Evolutionary conservation across 768 basidiomycete species (phyloP).

Genomic region (Melanogaster broomeanus): DNA sequence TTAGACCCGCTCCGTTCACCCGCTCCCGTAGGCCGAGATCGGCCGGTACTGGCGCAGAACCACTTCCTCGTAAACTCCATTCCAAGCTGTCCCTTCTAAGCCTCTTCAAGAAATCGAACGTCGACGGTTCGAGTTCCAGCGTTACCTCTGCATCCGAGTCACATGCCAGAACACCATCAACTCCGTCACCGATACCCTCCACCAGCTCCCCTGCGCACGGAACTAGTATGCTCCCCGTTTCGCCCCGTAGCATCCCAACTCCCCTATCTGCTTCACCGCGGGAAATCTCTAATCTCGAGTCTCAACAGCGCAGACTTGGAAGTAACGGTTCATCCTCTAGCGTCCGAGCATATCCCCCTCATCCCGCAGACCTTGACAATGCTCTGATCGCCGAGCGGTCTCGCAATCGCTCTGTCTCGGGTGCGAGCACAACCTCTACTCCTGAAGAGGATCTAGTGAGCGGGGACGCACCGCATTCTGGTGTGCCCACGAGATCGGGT

Average conservation of each 20-base stretch:
- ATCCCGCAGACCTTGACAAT: constrained; percentile 51
- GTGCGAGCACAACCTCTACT: constrained; percentile 24
- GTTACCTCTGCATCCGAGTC: constrained; percentile 33
- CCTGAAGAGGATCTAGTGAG: constrained; percentile 25
- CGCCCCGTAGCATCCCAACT: constrained; percentile 24
- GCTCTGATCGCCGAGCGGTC: constrained; percentile 37
- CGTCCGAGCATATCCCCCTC: constrained; percentile 33
- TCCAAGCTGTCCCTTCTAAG: constrained; percentile 76
- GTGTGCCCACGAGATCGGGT: constrained; percentile 36
- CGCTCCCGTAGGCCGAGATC: constrained; percentile 65
- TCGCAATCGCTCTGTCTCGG: constrained; percentile 39
- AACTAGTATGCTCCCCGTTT: constrained; percentile 25
- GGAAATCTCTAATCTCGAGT: constrained; percentile 20
- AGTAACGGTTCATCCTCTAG: constrained; percentile 22
- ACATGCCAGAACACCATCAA: constrained; percentile 26
- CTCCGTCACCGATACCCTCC: constrained; percentile 28
- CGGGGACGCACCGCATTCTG: constrained; percentile 21
- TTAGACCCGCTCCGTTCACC: constrained; percentile 28
- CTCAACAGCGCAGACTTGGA: constrained; percentile 23
- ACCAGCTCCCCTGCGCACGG: constrained; percentile 17
- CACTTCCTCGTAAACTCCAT: constrained; percentile 48
- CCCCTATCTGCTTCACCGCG: constrained; percentile 32
- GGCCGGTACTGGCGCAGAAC: constrained; percentile 67
- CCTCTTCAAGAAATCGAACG: constrained; percentile 65
- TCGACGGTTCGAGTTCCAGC: constrained; percentile 38